Base-by-base conservation (phyloP, 768 basidiomycete species). In the Auriscalpium vulgare region DNA sequence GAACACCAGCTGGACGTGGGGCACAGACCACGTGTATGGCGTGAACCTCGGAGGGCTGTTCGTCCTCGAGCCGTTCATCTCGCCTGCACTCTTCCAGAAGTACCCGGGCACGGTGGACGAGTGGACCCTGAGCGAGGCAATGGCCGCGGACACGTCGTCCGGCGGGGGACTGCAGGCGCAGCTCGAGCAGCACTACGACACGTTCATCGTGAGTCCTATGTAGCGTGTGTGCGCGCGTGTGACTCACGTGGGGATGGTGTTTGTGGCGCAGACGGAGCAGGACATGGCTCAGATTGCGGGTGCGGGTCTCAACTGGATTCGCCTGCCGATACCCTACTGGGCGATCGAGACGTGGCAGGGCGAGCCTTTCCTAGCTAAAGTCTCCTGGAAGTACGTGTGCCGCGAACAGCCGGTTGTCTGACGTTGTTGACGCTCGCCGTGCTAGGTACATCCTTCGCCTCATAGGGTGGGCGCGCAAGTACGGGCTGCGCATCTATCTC, bases 231-330 rank as follows among this genome's bases (percentile, higher is more conserved):
- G 19, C 16, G 38, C 53, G n/a, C 17, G 9, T 34, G 9, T 17
- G 17, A 21, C 44, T 17, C 51, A n/a, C 35, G 16, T 51, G 36
- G 29, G 40, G 19, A 36, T 43, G 17, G 40, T 56, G 29, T 57
- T 35, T 40, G 13, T 47, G 35, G 49, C 40, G 29, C 68, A 93
- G 89, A 94, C 88, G 54, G 91, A 94, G 67, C 74, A 88, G 71
- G 93, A 95, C 72, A 84, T 95, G 58, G 92, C 92, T 38, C 74
- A 85, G 66, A 95, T 97, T 57, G 91, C 93, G 47, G 87, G 82
- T 23, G 92, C 91, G 34, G 93, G 93, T 1, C 72, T 95, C 53
- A 94, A 92, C 71, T 95, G 87, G 79, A 71, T 95, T 47, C 81
- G 91, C 3, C 71, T 95, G 40, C 89, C 92, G 1, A 78, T 95